phyloP scores from a whole-genome alignment of 768 basidiomycete species.

The Phylloporus sp. region DNA sequence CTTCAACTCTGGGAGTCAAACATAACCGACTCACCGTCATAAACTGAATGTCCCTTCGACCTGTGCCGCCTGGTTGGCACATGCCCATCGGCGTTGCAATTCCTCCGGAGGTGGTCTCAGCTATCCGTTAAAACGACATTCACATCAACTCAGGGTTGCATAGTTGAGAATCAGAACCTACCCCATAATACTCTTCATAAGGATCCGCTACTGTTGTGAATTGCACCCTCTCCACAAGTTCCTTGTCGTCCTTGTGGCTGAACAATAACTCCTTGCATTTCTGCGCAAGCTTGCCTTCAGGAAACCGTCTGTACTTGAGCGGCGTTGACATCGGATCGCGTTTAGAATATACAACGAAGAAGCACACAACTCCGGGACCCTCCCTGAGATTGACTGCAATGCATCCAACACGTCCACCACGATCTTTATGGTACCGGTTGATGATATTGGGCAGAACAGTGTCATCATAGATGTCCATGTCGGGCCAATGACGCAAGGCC shows the following conservation, averaged over 20 bases:
- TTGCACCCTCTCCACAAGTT: background rate
- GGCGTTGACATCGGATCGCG: conserved; percentile 1
- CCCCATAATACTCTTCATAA: background rate
- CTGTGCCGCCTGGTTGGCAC: too few relatives aligned
- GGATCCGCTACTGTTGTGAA: background rate
- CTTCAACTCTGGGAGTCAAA: too few relatives aligned
- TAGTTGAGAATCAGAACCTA: too few relatives aligned
- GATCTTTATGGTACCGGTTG: background rate
- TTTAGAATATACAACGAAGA: background rate
- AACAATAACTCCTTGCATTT: background rate
- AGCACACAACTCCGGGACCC: background rate
- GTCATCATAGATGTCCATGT: conserved; percentile 6
- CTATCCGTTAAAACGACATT: too few relatives aligned
- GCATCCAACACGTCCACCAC: background rate
- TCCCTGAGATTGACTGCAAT: background rate
- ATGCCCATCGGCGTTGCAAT: too few relatives aligned
- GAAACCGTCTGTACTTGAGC: background rate
- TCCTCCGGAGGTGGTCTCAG: too few relatives aligned
- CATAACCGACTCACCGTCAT: too few relatives aligned
- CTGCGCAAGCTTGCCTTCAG: background rate
- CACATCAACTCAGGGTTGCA: too few relatives aligned
- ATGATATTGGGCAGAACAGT: background rate
- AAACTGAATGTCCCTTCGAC: too few relatives aligned
- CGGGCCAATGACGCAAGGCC: conserved; percentile 6
- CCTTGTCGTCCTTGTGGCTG: conserved; percentile 3